Percentiles rank a stretch among this genome's conserved stretches.
These are phyloP conservation scores for Extremus antarcticus DNA, from an alignment of 495 filamentous ascomycete species.

Conservation along the genomic window DNA sequence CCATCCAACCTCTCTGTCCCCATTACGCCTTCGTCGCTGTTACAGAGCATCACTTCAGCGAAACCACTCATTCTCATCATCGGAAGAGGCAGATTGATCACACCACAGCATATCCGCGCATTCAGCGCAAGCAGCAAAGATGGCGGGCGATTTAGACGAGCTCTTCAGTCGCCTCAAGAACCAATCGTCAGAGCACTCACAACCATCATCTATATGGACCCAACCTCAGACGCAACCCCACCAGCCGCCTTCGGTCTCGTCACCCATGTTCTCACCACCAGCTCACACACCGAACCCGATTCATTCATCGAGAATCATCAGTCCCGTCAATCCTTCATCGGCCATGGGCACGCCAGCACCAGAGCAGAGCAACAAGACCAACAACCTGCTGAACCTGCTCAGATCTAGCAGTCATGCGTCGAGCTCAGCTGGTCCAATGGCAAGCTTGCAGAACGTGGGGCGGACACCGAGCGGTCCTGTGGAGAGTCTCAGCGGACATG, in stretches of 20 bases:
- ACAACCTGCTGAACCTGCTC: conserved; percentile 72
- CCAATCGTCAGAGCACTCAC: not conserved
- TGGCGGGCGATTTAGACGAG: conserved; percentile 20
- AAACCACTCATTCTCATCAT: too few species aligned
- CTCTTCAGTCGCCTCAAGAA: conserved; percentile 23
- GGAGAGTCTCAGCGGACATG: not conserved
- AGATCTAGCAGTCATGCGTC: conserved; percentile 50
- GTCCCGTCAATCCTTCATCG: conserved; percentile 33
- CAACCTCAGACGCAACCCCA: conserved; percentile 13
- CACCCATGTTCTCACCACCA: conserved; percentile 29
- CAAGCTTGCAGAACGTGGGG: conserved; percentile 24
- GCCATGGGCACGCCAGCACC: conserved; percentile 35
- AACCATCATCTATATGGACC: conserved; percentile 13
- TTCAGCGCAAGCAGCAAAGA: not conserved
- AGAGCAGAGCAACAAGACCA: conserved; percentile 42
- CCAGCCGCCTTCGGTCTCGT: conserved; percentile 28
- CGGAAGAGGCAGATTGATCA: too few species aligned
- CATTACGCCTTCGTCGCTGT: too few species aligned
- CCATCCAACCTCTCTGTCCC: too few species aligned
- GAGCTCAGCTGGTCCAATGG: conserved; percentile 16
- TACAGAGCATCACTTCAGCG: too few species aligned
- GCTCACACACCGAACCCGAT: conserved; percentile 25
- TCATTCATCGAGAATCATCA: conserved; percentile 27
- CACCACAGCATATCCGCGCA: too few species aligned
- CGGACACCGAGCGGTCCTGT: not conserved